Percentiles rank a stretch among this genome's conserved stretches.
These are phyloP conservation scores for Phytopythium boreale DNA, from an alignment of 352 stramenopile genomes.

Conservation along the genomic window DNA sequence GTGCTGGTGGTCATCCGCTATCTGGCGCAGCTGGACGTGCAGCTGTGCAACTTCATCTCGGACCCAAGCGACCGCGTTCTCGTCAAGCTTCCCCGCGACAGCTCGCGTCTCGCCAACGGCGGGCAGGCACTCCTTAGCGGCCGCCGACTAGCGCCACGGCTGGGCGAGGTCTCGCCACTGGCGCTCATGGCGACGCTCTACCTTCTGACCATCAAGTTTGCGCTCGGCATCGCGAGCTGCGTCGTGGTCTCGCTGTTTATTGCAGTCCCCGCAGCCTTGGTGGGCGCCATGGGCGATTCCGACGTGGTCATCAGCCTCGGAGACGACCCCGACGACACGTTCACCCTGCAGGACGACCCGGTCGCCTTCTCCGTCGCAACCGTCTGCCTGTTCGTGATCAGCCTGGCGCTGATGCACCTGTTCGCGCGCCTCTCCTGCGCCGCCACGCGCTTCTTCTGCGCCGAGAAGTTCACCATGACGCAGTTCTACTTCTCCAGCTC, in stretches of 20 bases:
- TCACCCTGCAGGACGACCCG: conserved; percentile 33
- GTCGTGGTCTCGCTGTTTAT: conserved; percentile 31
- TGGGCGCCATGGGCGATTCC: conserved; percentile 16
- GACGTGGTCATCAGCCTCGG: conserved; percentile 19
- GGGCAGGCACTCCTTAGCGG: conserved; percentile 33
- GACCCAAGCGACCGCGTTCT: conserved; percentile 43
- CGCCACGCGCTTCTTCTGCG: conserved; percentile 65
- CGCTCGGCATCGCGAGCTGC: conserved; percentile 40
- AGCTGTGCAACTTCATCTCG: conserved; percentile 61
- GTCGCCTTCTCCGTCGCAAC: conserved; percentile 36
- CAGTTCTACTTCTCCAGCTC: conserved; percentile 9
- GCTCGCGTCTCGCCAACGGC: not conserved
- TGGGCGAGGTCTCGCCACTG: conserved; percentile 56
- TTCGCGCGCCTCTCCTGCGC: conserved; percentile 39
- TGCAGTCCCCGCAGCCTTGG: conserved; percentile 22
- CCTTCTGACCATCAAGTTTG: conserved; percentile 66
- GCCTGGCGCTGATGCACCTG: conserved; percentile 49
- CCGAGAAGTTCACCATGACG: conserved; percentile 39
- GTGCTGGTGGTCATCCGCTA: conserved; percentile 42
- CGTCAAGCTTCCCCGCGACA: conserved; percentile 19
- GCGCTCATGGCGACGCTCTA: conserved; percentile 58
- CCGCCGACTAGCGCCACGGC: conserved; percentile 38
- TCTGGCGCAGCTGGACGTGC: conserved; percentile 54
- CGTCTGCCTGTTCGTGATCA: conserved; percentile 49
- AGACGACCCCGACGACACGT: conserved; percentile 17